Evolutionary conservation across 2,329 filamentous ascomycete species (phyloP), one percentile per base, ranked within the genome.

Genomic region (Teratosphaeria gauchensis): DNA sequence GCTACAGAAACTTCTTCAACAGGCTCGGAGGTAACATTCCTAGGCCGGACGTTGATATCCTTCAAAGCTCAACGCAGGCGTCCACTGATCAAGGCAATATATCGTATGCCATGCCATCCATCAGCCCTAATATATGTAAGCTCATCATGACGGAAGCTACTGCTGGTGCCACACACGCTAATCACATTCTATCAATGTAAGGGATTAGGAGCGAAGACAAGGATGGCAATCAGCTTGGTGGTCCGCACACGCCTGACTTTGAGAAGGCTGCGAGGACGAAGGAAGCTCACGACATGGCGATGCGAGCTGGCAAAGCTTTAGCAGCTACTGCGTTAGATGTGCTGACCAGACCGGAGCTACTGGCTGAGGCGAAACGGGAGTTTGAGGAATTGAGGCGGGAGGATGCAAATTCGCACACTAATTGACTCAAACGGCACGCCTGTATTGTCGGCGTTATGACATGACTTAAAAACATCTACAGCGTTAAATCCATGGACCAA

Each of bases 81-180:
- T 82, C 80, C 62, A 84, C 81, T 0, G 83, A 85, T 65, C 81
- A 84, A 70, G 83, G 83, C 30, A 33, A 33, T 12, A 16, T 55
- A 14, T 19, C 16, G 8, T 55, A 55, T 24, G 79, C 75, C 1
- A 76, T 84, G 73, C 83, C 82, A 46, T 81, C 78, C 56, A 67
- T 85, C 42, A 80, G 75, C 58, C 73, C 76, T 0, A 77, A 77
- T 6, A 84, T 84, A 16, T 53, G 52, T 48, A 48, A 21, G 42
- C 42, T 19, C 19, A n/a, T 19, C 8, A 21, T 48, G 4, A 11
- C 7, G 9, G 14, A 35, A 35, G 33, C 33, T 21, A 8, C 35
- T 1, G 14, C 35, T 5, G n/a, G 3, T 8, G n/a, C n/a, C 4
- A 2, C n/a, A 48, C 42, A 48, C n/a, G 42, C 42, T 48, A 21